Evolutionary conservation across 148 eudicot genomes (phyloP).

Genomic region (Silene uniflora): DNA sequence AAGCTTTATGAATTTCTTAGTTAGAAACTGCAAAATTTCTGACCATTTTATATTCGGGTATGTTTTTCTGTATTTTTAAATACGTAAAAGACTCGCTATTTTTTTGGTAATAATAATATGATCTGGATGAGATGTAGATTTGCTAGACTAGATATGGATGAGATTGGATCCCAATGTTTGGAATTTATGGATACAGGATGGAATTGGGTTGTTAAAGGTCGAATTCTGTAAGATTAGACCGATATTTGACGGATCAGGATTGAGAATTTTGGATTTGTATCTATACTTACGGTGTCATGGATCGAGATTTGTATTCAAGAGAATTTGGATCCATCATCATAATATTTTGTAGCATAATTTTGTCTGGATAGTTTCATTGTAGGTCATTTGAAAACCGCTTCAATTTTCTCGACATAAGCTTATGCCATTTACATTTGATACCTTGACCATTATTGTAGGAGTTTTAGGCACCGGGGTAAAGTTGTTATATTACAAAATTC

Average conservation of each 20-base stretch:
- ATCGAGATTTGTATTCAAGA: neutral
- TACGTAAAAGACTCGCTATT: no score
- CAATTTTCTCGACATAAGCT: no score
- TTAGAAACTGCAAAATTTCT: conserved; percentile 3
- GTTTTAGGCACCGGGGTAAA: neutral
- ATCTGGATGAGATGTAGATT: neutral
- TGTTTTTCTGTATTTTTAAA: no score
- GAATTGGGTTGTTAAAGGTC: neutral
- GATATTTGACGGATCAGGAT: neutral
- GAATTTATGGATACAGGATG: neutral
- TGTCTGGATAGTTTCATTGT: neutral
- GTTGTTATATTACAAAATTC: no score
- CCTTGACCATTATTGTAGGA: no score
- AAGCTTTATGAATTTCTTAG: conserved; percentile 1
- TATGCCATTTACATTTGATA: no score
- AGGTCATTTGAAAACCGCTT: neutral
- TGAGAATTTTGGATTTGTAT: neutral
- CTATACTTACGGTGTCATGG: neutral
- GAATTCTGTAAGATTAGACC: neutral
- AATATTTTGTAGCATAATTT: neutral
- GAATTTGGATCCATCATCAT: neutral
- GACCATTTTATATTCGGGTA: neutral
- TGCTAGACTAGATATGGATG: neutral
- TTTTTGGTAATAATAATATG: no score
- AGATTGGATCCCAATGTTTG: neutral